A percentile compares a stretch with the other conserved stretches of the same genome.
These are phyloP conservation scores for Coemansia sp. DNA, from an alignment of 192 early-diverging fungal species.

Conservation along the genomic window DNA sequence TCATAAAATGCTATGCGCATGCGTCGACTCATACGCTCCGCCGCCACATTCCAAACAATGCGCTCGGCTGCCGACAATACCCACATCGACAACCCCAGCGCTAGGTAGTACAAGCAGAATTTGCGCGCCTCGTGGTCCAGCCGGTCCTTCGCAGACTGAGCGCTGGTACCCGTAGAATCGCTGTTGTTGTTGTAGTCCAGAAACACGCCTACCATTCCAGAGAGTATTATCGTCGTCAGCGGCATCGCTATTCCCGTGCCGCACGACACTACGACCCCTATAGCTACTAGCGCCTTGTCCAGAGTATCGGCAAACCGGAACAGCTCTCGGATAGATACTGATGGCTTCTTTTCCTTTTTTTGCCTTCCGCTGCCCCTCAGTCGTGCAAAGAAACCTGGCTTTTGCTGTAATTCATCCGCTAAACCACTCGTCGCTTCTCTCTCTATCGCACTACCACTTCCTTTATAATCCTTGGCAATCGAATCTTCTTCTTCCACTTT, in stretches of 20 bases:
- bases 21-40: conserved; percentile 67
- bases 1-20: conserved; percentile 73
- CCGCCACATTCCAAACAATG: conserved; percentile 26
- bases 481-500: background rate
- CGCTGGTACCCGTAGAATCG: background rate
- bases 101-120: conserved; percentile 51
- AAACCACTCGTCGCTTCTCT: background rate
- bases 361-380: conserved; percentile 10
- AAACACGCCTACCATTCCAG: conserved; percentile 24
- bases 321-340: conserved; percentile 60
- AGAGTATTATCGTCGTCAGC: conserved; percentile 56
- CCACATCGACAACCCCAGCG: conserved; percentile 25
- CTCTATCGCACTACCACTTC: background rate
- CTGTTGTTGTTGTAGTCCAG: conserved; percentile 20
- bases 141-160: conserved; percentile 7
- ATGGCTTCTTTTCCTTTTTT: conserved; percentile 47
- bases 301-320: conserved; percentile 65
- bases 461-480: background rate
- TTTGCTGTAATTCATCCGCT: background rate
- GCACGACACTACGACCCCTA: conserved; percentile 45
- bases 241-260: conserved; percentile 49
- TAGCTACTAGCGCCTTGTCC: conserved; percentile 59
- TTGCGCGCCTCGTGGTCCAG: conserved; percentile 42
- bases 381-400: background rate
- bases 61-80: conserved; percentile 20